A percentile compares a stretch with the other conserved stretches of the same genome.
Evolutionary conservation across 495 filamentous ascomycete genomes (phyloP).

Genomic region (Daldinia grandis): DNA sequence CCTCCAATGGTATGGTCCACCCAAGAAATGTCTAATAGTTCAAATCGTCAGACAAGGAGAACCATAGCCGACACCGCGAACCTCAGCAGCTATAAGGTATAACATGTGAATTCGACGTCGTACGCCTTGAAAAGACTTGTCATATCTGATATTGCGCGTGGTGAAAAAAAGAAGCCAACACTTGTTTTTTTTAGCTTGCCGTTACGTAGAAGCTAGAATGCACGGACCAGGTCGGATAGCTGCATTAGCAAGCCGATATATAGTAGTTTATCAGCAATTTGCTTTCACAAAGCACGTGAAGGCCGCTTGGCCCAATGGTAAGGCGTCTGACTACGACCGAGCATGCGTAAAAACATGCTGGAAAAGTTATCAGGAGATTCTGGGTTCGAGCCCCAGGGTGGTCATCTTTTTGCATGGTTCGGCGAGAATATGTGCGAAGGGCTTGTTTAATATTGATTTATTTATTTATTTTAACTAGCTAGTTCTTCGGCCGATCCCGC

Average conservation of each 20-base stretch:
- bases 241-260: not conserved
- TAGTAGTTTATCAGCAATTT: not conserved
- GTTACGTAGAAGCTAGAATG: not conserved
- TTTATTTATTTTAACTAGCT: not conserved
- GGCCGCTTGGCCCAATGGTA: conserved; percentile 26
- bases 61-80: too few species aligned
- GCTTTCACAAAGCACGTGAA: not conserved
- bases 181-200: not conserved
- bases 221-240: not conserved
- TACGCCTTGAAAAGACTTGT: too few species aligned
- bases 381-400: conserved; percentile 28
- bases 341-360: conserved; percentile 1
- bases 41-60: too few species aligned
- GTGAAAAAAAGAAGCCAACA: not conserved
- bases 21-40: too few species aligned
- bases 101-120: not conserved
- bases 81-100: not conserved
- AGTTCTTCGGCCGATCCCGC: not conserved
- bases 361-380: conserved; percentile 26
- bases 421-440: not conserved
- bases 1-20: not conserved
- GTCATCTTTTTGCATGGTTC: not conserved
- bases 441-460: not conserved
- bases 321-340: conserved; percentile 27
- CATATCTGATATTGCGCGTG: not conserved